Conservation (phyloP, 83 land plant genomes). For the Isoetes engelmannii region DNA sequence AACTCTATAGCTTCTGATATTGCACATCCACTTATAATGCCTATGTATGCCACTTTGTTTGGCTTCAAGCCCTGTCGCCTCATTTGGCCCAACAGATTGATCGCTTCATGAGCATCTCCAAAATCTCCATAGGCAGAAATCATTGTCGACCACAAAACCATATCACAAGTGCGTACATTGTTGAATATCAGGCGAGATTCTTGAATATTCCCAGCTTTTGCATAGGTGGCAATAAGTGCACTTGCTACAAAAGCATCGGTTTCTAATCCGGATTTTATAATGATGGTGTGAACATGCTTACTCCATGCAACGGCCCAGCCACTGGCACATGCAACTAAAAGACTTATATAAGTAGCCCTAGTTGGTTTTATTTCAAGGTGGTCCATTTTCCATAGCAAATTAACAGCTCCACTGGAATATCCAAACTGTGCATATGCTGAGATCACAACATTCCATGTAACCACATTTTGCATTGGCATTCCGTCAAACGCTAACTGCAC, state of each 20-base stretch:
- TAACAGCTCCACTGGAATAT: constrained; percentile 29
- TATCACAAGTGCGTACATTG: constrained; percentile 28
- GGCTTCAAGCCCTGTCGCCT: constrained; percentile 18
- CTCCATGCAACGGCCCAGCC: constrained; percentile 34
- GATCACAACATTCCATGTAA: constrained; percentile 59
- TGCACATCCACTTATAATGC: constrained; percentile 37
- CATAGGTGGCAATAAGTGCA: constrained; percentile 50
- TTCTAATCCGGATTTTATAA: constrained; percentile 36
- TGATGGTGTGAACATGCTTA: constrained; percentile 39
- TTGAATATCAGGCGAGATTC: constrained; percentile 26
- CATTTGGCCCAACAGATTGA: constrained; percentile 23
- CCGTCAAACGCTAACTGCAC: constrained; percentile 32
- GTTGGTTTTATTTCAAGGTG: constrained; percentile 28
- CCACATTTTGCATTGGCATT: constrained; percentile 36
- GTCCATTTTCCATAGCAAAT: constrained; percentile 41
- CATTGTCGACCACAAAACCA: constrained; percentile 55
- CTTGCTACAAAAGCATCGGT: constrained; percentile 45
- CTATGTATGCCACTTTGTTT: constrained; percentile 29
- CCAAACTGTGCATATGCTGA: constrained; percentile 45
- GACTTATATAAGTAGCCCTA: constrained; percentile 42
- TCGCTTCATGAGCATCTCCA: constrained; percentile 21
- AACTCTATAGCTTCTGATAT: constrained; percentile 23
- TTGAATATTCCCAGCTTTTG: constrained; percentile 30
- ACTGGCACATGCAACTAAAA: constrained; percentile 46
- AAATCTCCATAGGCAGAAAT: constrained; percentile 41